A percentile compares a stretch with the other conserved stretches of the same genome.
Conservation (phyloP, 2,329 filamentous ascomycete species). For the Aspergillus vadensis region DNA sequence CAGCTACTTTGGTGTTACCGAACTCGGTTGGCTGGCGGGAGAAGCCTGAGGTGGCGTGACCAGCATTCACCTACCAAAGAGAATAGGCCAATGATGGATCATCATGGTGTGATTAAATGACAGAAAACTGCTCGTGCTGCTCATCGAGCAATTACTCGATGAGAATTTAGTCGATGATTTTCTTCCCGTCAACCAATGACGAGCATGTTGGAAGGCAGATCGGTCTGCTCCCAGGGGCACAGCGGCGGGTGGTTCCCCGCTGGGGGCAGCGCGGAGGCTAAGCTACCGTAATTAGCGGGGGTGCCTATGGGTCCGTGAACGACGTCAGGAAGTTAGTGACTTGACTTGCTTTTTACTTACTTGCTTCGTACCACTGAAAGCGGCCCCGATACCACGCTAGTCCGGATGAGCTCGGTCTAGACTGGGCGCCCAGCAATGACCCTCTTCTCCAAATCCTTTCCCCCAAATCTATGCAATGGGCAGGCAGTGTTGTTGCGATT, state of each 20-base stretch:
- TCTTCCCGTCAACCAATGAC: background rate
- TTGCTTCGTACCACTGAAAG: background rate
- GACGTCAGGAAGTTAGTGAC: background rate
- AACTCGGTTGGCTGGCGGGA: background rate
- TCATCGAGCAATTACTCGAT: background rate
- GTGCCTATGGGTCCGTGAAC: background rate
- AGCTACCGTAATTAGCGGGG: slow-evolving; percentile 1
- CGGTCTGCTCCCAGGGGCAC: background rate
- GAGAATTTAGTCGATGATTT: background rate
- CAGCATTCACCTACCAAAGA: background rate
- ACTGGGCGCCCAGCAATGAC: background rate
- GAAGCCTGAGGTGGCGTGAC: background rate
- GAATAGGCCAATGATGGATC: background rate
- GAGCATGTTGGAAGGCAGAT: background rate
- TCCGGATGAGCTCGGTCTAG: background rate
- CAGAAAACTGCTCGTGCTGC: background rate
- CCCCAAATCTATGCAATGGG: background rate
- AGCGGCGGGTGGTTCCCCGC: background rate
- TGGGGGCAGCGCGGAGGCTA: background rate
- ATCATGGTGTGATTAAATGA: background rate
- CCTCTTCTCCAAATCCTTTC: background rate
- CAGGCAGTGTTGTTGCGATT: background rate
- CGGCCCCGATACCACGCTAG: background rate
- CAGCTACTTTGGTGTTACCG: background rate
- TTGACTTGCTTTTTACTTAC: background rate